Evolutionary conservation across 2,329 filamentous ascomycete genomes (phyloP).

Genomic region (Mariannaea sp.): DNA sequence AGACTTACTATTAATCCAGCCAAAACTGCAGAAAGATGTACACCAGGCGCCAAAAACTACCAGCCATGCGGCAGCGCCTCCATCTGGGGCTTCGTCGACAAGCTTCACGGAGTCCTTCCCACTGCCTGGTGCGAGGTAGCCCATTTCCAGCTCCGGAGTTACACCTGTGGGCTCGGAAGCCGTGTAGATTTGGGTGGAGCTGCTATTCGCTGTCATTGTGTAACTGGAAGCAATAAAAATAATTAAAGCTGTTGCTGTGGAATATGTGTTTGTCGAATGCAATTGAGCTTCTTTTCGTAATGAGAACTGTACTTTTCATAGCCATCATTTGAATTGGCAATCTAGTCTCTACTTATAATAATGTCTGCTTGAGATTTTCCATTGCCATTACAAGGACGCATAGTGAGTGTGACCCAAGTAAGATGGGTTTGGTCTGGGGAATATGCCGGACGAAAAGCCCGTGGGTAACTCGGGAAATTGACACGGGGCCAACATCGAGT

Average conservation of each 20-base stretch:
- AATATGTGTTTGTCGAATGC: neutral
- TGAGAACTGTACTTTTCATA: no score
- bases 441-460: no score
- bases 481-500: no score
- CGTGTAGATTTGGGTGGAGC: neutral
- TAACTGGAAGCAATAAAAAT: no score
- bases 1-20: conserved; percentile 51
- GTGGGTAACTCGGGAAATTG: no score
- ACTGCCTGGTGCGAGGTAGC: neutral
- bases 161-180: neutral
- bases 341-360: neutral
- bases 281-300: neutral
- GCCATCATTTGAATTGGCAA: neutral
- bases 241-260: no score
- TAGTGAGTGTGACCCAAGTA: no score
- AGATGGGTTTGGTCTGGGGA: no score
- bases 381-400: no score
- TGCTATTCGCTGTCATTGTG: conserved; percentile 11
- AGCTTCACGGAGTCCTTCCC: neutral
- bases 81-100: conserved; percentile 21
- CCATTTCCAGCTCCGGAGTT: neutral
- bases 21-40: conserved; percentile 46
- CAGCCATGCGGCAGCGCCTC: conserved; percentile 43
- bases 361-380: neutral
- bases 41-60: conserved; percentile 46